Evolutionary conservation across 1,284 basidiomycete genomes (phyloP), one percentile per base, ranked within the genome.

Genomic region (Trametes sp.): DNA sequence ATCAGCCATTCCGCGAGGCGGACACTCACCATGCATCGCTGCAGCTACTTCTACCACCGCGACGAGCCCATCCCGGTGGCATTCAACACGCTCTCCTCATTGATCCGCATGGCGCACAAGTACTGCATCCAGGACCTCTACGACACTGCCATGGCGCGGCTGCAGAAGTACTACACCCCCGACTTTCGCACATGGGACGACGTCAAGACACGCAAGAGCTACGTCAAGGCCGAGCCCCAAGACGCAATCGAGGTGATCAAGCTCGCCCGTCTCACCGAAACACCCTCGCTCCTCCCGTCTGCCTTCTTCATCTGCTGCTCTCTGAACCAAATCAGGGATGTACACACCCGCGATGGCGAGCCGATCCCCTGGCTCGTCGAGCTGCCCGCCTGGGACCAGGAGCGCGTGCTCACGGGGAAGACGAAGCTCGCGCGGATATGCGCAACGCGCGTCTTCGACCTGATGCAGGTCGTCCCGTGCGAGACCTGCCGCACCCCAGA

Each of bases 91-190:
- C 55, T 64, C 24, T 33, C 58, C 1, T 33, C 62, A n/a, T 61
- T 64, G 23, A 57, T 63, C 51, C 63, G 63, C 48, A 54, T 61
- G 56, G 48, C 55, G 5, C 66, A 67, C 63, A 67, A 67, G 50
- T 67, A 67, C 29, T 51, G 36, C 28, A 26, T 65, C 21, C 52
- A 35, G n/a, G 38, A 54, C 28, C 14, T 63, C 9, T 57, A 60
- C 38, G 33, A 57, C 11, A 55, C 63, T 14, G 65, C 65, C 1
- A 54, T 67, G 29, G 16, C 46, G 14, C 62, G 62, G 16, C 58
- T 67, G 9, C 55, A 51, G 48, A 57, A 56, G 35, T 58, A 42
- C 54, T 67, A 64, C 42, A 50, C 62, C 13, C 33, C 41, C 23
- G 42, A 56, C 57, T n/a, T 59, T 11, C 26, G 24, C 26, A 13